Percentiles rank a stretch among this genome's conserved stretches.
phyloP scores from a whole-genome alignment of 768 basidiomycete genomes.

The Hygrophorus pudorinus region DNA sequence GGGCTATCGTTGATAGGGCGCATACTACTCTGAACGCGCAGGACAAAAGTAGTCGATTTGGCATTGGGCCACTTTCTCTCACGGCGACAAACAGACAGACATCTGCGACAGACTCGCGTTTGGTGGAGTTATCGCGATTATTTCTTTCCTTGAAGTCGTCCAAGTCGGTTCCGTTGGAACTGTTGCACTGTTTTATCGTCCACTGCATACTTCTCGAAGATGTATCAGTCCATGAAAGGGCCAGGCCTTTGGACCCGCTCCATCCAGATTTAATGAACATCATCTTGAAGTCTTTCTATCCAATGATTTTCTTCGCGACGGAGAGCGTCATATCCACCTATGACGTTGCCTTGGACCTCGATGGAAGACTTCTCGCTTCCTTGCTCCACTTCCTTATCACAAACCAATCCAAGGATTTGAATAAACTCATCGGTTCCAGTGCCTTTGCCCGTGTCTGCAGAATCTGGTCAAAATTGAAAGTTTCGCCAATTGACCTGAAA shows the following conservation, averaged over 20 bases:
- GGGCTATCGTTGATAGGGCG: constrained; percentile 3
- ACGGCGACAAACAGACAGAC: background rate
- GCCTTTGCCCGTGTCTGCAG: constrained; percentile 8
- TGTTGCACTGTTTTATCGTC: constrained; percentile 16
- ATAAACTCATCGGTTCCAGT: constrained; percentile 17
- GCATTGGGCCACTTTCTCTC: background rate
- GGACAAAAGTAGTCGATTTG: background rate
- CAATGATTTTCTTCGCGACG: constrained; percentile 23
- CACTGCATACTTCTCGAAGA: constrained; percentile 24
- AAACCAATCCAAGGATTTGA: constrained; percentile 16
- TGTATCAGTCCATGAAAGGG: constrained; percentile 30
- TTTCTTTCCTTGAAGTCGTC: constrained; percentile 7
- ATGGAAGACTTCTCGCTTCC: constrained; percentile 40
- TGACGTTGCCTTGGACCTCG: constrained; percentile 32
- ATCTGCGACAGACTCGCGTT: constrained; percentile 1
- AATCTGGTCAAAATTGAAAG: constrained; percentile 16
- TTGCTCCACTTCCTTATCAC: constrained; percentile 29
- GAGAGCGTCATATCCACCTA: constrained; percentile 16
- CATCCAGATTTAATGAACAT: constrained; percentile 17
- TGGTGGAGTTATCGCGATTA: constrained; percentile 1
- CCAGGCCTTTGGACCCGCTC: constrained; percentile 21
- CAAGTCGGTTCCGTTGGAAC: constrained; percentile 9
- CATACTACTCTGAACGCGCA: constrained; percentile 4
- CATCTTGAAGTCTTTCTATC: constrained; percentile 32
- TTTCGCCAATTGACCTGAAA: constrained; percentile 10